Evolutionary conservation across 2,329 filamentous ascomycete genomes (phyloP), one percentile per base, ranked within the genome.

Genomic region (Thermoascus crustaceus): DNA sequence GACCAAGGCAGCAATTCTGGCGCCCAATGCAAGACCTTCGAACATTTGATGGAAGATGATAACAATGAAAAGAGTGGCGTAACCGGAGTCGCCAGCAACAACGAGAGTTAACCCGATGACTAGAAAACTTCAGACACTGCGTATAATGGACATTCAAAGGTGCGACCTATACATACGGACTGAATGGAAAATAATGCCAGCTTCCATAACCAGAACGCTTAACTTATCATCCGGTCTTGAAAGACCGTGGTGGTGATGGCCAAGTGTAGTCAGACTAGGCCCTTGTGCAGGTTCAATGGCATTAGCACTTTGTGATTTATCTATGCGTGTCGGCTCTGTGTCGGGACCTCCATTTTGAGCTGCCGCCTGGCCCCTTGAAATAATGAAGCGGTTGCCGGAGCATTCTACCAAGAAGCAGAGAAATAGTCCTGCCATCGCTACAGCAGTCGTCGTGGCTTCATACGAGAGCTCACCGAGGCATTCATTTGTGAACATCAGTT

Each of bases 21-120:
- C 76, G 11, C 82, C 82, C 1, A 87, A 75, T 0, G 82, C 82
- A 30, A 87, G 68, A 3, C 83, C 82, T 53, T 86, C 82, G 48
- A 88, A 85, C 65, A 83, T 76, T 50, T 86, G 82, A 52, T 86
- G 82, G 63, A 86, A 85, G 38, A 85, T 61, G 39, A 87, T 83
- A 35, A 86, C 82, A 29, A 68, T 57, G 43, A 73, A 64, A 2
- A 74, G 59, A 0, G 69, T 72, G 25, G 63, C 60, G 54, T 73
- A 73, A 48, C 64, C 69, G 3, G 61, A 66, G 48, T 74, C 68
- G 2, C 64, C 64, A 0, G 68, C 62, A 1, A 72, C 68, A 4
- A 72, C 57, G 1, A 61, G 48, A 1, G 58, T 61, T 7, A 61
- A 34, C 1, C 58, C 59, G 49, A 82, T 82, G 3, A 82, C 63